Base-by-base conservation (phyloP, 352 stramenopile species). In the Globisporangium okanoganense region DNA sequence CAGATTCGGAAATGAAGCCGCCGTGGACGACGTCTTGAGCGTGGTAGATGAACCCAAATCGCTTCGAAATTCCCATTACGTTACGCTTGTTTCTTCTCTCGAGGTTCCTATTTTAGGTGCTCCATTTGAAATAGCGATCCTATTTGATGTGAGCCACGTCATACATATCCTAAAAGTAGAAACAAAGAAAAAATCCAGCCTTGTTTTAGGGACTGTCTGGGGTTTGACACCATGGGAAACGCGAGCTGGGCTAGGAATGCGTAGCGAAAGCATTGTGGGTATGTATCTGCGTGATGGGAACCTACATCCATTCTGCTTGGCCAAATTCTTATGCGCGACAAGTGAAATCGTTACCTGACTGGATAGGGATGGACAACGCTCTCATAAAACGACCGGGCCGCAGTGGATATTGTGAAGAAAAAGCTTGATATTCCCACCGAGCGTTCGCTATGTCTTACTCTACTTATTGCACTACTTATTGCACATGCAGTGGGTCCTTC, bases 181-280 rank as follows among this genome's bases (percentile, higher is more conserved):
- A 53, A 53, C n/a, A n/a, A n/a, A n/a, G n/a, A n/a, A n/a, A n/a
- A n/a, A 53, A 53, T 53, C 47, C 47, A 53, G 47, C 47, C 16
- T 36, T 29, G 14, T 22, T 36, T 31, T 38, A n/a, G 29, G 14
- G 24, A 38, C 47, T n/a, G 36, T 14, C 14, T 43, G 36, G n/a
- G n/a, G n/a, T 43, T 43, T 43, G 36, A n/a, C 36, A 43, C 36
- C 2, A 5, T 43, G 3, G 13, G n/a, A 14, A 43, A 43, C n/a
- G n/a, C n/a, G n/a, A n/a, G n/a, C n/a, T n/a, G n/a, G 14, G 13
- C 12, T 43, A 5, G 36, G 14, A 18, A 41, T n/a, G 36, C 14
- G 36, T 8, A n/a, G 36, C 18, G 36, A 43, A 43, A 5, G 13
- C 22, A 53, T 53, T 53, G 47, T 53, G 47, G 47, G 47, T 53